Base-by-base conservation (phyloP, 2,329 filamentous ascomycete genomes). In the Biscogniauxia mediterranea region DNA sequence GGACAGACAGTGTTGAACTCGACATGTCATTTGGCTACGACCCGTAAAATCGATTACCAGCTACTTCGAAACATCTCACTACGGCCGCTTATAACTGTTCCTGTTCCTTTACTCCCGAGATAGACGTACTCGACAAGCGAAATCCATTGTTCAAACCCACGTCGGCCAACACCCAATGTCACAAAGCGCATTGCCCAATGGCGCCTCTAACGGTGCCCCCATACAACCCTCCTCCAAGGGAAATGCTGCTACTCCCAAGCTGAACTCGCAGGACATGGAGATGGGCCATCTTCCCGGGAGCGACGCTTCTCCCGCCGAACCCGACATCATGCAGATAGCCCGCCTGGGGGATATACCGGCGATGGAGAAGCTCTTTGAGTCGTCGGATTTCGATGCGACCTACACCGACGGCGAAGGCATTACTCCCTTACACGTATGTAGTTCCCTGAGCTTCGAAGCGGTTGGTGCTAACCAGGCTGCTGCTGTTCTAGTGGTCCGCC, bases 311-410 rank as follows among this genome's bases (percentile, higher is more conserved):
- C 65, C 74, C 5, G 68, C 74, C 3, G 87, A 91, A 71, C 85
- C 91, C 68, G 94, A 99, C 78, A 89, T 99, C 68, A 98, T 99
- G 94, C 94, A 97, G 79, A 80, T 97, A 74, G 93, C 95, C 50
- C 85, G 95, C 62, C 78, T 96, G 68, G 95, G 96, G 60, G 93
- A 99, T 73, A 86, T 97, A 63, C 81, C 83, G 7, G 90, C 86
- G 57, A 95, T 99, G 81, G 90, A 97, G 79, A 93, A 89, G 79
- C 83, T 99, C 56, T 96, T 97, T 69, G 91, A 94, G 73, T 86
- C 85, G 60, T 89, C 90, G 67, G 92, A 91, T 70, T 92, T 85
- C 75, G 90, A 92, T 75, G 92, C 92, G 55, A 91, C 87, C 57
- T 95, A 93, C 75, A 85, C 84, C 59, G 95, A 99, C 73, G 90